Conservation (phyloP, 148 eudicot genomes). For the Vaccinium macrocarpon region DNA sequence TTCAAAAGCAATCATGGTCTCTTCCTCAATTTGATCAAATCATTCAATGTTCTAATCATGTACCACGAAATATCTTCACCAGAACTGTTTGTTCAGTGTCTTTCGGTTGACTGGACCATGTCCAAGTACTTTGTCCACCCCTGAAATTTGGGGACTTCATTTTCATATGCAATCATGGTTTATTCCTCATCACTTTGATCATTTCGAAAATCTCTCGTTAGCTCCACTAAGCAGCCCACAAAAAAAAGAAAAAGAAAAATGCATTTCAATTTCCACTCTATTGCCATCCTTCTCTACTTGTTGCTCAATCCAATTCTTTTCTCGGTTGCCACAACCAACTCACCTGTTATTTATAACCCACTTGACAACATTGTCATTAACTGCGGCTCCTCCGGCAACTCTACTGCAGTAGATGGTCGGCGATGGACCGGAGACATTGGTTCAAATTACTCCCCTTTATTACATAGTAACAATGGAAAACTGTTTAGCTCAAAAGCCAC, state of each 20-base stretch:
- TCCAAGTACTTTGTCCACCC: too few species aligned
- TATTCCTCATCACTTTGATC: background rate
- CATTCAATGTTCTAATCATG: too few species aligned
- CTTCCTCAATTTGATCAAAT: too few species aligned
- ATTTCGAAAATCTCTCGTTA: background rate
- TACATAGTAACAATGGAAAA: background rate
- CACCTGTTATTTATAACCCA: background rate
- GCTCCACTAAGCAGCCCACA: background rate
- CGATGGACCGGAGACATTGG: slow-evolving; percentile 22
- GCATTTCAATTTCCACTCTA: slow-evolving; percentile 23
- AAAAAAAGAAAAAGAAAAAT: too few species aligned
- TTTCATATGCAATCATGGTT: too few species aligned
- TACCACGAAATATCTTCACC: too few species aligned
- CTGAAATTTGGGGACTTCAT: too few species aligned
- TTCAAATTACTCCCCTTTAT: background rate
- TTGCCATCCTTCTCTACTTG: background rate
- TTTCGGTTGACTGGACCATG: too few species aligned
- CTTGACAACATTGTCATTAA: slow-evolving; percentile 15
- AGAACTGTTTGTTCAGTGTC: too few species aligned
- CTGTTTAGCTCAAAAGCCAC: background rate
- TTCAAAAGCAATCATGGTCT: too few species aligned
- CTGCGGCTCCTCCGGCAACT: slow-evolving; percentile 24
- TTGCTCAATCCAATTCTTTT: background rate
- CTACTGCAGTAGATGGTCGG: slow-evolving; percentile 16
- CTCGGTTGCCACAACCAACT: background rate